Evolutionary conservation across 371 early-diverging fungal genomes (phyloP), one percentile per base, ranked within the genome.

Genomic region (Mortierella sp.): DNA sequence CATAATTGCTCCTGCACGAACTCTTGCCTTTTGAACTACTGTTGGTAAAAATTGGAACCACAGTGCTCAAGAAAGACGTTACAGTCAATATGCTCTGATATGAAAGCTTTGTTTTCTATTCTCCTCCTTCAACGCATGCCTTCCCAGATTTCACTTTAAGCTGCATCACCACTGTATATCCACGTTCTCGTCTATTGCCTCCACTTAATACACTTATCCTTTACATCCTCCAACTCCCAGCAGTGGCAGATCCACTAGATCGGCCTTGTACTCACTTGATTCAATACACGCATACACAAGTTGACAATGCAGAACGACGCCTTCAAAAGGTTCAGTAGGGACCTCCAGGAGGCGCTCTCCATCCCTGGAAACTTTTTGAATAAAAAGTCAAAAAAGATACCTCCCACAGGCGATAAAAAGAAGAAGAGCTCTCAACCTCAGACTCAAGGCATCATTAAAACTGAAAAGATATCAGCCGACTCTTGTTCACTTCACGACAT

Each of bases 311-410:
- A 81, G 52, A 65, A 70, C 83, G 83, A 73, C 26, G 52, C 70
- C 11, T 70, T 81, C 73, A 81, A 73, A 63, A 39, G 62, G 28
- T 55, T 81, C 47, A 64, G 78, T 32, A 78, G 61, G 70, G 78
- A 78, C 47, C 63, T 73, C 26, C 72, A 72, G 14, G 76, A 43
- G 5, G 81, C 57, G 22, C 66, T 81, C 8, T 72, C 72, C 1
- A 70, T 75, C n/a, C 70, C 77, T n/a, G 73, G 54, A 1, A 64
- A 60, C 52, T 73, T 72, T 49, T 35, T 76, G 37, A 73, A 60
- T 69, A 77, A 69, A 39, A 78, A n/a, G 54, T 5, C 62, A 2
- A 78, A 66, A 62, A 72, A 69, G 45, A 22, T 45, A 6, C 32
- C 63, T 22, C 43, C 64, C 14, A 3, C 66, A 32, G 62, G 47